Evolutionary conservation across 2,329 filamentous ascomycete genomes (phyloP).

Genomic region (Aspergillus ibericus): DNA sequence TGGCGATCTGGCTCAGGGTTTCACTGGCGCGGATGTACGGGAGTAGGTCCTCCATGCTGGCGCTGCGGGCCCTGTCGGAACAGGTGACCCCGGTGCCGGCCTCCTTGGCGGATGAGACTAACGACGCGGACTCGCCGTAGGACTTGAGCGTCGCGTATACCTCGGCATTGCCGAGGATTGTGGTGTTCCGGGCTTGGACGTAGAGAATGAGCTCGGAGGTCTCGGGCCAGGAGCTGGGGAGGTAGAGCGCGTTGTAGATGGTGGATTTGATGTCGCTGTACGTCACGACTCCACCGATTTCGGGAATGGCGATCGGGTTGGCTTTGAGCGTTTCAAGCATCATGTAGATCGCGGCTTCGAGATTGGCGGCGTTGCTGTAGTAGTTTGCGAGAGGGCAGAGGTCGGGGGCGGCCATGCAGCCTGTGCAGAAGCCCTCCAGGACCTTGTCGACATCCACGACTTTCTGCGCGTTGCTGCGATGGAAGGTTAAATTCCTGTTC

Average conservation of each 20-base stretch:
- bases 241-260: conserved; percentile 3
- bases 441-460: conserved; percentile 4
- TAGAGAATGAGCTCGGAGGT: not conserved
- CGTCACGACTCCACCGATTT: not conserved
- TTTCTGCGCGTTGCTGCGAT: conserved; percentile 9
- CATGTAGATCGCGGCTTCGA: conserved; percentile 9
- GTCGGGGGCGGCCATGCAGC: conserved; percentile 10
- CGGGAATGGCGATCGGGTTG: conserved; percentile 7
- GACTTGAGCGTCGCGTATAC: not conserved
- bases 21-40: not conserved
- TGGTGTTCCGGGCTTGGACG: not conserved
- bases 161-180: not conserved
- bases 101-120: not conserved
- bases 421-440: conserved; percentile 5
- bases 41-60: not conserved
- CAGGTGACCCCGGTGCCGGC: not conserved
- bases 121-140: not conserved
- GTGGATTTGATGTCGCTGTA: conserved; percentile 4
- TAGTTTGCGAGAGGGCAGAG: conserved; percentile 5
- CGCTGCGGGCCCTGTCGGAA: not conserved
- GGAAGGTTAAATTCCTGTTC: no score
- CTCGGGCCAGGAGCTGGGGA: conserved; percentile 1
- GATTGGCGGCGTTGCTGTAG: conserved; percentile 4
- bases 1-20: not conserved
- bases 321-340: conserved; percentile 8